Conservation (phyloP, 139 green algal species). For the Yamagishiella unicocca region DNA sequence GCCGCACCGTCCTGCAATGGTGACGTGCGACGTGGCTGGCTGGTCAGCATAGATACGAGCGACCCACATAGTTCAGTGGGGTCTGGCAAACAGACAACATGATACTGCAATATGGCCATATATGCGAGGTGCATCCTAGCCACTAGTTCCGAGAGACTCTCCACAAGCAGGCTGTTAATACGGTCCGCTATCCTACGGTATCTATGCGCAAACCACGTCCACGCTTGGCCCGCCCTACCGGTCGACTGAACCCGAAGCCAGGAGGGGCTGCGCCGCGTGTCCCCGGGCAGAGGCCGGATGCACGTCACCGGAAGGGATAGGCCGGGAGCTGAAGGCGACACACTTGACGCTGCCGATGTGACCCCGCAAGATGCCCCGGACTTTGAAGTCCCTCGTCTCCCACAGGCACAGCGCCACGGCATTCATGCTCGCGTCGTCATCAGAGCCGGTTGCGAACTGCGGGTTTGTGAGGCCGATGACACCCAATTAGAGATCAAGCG, state of each 20-base stretch:
- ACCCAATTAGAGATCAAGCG: too few relatives aligned
- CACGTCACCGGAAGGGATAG: background rate
- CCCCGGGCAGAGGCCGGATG: background rate
- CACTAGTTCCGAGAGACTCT: too few relatives aligned
- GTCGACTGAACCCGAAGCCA: constrained; percentile 1
- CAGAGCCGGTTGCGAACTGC: constrained; percentile 34
- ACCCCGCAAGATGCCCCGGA: constrained; percentile 10
- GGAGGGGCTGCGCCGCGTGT: constrained; percentile 3
- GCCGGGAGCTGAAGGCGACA: constrained; percentile 7
- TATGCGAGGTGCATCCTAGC: too few relatives aligned
- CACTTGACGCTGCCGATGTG: constrained; percentile 39
- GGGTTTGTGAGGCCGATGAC: too few relatives aligned
- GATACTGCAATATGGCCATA: too few relatives aligned
- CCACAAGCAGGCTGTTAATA: too few relatives aligned
- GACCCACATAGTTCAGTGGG: too few relatives aligned
- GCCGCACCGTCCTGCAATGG: constrained; percentile 18
- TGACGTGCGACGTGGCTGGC: too few relatives aligned
- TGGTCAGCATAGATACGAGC: too few relatives aligned
- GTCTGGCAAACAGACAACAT: too few relatives aligned
- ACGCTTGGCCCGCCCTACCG: background rate
- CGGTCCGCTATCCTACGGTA: too few relatives aligned
- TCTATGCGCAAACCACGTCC: too few relatives aligned
- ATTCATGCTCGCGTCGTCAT: constrained; percentile 25
- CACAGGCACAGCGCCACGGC: constrained; percentile 40
- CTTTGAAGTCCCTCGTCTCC: constrained; percentile 23